Evolutionary conservation across 2,329 filamentous ascomycete species (phyloP).

Genomic region (Massarina eburnea): DNA sequence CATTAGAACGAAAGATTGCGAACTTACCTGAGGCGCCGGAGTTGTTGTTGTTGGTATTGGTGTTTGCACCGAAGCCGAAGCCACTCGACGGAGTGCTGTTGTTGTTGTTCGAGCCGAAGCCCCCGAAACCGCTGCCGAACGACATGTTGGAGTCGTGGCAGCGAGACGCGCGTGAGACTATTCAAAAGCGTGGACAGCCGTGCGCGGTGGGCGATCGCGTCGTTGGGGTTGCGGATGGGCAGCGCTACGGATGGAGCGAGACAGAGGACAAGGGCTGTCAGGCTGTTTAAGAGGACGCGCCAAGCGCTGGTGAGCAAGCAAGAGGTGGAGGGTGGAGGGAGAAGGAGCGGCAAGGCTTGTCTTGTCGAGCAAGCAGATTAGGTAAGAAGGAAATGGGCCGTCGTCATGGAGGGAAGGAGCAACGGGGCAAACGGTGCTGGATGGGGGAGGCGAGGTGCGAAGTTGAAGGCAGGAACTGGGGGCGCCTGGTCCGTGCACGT

Average conservation of each 20-base stretch:
- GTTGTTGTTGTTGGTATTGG: slow-evolving; percentile 35
- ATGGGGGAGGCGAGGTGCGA: slow-evolving; percentile 8
- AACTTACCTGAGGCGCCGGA: slow-evolving; percentile 60
- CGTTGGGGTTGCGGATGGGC: slow-evolving; percentile 18
- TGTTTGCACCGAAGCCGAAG: slow-evolving; percentile 47
- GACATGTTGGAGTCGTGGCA: slow-evolving; percentile 34
- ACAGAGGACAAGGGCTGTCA: slow-evolving; percentile 13
- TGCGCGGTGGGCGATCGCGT: slow-evolving; percentile 22
- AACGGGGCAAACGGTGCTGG: slow-evolving; percentile 10
- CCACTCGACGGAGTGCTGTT: slow-evolving; percentile 36
- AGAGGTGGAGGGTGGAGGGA: slow-evolving; percentile 4
- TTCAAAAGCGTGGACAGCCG: slow-evolving; percentile 17
- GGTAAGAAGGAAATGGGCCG: slow-evolving; percentile 31
- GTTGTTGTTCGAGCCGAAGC: slow-evolving; percentile 49
- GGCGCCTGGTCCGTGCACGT: background rate
- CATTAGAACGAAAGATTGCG: slow-evolving; percentile 19
- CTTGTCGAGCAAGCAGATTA: slow-evolving; percentile 30
- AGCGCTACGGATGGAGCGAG: slow-evolving; percentile 17
- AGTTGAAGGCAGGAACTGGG: slow-evolving; percentile 3
- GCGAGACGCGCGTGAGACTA: slow-evolving; percentile 22
- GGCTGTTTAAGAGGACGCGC: too few species aligned
- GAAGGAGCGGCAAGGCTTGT: slow-evolving; percentile 26
- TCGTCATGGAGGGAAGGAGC: slow-evolving; percentile 31
- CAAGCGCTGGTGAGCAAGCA: slow-evolving; percentile 34
- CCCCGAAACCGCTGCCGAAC: slow-evolving; percentile 55